Evolutionary conservation across 75 land plant species (phyloP).

Genomic region (Larix kaempferi): DNA sequence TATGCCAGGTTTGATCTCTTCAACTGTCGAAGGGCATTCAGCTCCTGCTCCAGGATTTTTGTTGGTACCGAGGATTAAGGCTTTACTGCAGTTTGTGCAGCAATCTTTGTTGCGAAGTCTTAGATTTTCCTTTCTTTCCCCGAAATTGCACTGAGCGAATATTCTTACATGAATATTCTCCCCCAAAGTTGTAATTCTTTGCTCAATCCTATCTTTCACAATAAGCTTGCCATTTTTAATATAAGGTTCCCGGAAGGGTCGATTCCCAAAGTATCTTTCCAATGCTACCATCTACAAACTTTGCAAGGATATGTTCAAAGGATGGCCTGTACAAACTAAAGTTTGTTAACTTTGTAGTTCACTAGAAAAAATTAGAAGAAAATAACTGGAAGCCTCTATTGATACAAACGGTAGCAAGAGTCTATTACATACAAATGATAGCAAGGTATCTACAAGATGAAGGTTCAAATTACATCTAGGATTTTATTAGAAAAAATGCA

Average conservation of each 20-base stretch:
- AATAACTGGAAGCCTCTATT: no score
- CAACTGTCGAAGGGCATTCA: neutral
- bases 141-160: conserved; percentile 80
- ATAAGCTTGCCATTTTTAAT: conserved; percentile 81
- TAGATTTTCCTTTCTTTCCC: conserved; percentile 85
- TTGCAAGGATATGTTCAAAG: conserved; percentile 59
- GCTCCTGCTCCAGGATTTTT: conserved; percentile 12
- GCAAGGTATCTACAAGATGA: no score
- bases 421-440: no score
- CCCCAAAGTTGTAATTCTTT: conserved; percentile 83
- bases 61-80: conserved; percentile 10
- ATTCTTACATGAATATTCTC: conserved; percentile 94
- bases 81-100: conserved; percentile 84
- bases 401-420: no score
- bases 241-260: conserved; percentile 83
- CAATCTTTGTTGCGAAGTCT: conserved; percentile 96
- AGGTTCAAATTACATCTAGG: no score
- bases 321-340: no score
- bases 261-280: conserved; percentile 74
- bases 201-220: conserved; percentile 78
- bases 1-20: conserved; percentile 30
- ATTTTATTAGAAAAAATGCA: no score
- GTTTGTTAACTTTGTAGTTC: no score
- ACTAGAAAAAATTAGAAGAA: no score
- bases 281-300: conserved; percentile 90